phyloP scores from a whole-genome alignment of 352 stramenopile species.

The Pythium grandisporangium region DNA sequence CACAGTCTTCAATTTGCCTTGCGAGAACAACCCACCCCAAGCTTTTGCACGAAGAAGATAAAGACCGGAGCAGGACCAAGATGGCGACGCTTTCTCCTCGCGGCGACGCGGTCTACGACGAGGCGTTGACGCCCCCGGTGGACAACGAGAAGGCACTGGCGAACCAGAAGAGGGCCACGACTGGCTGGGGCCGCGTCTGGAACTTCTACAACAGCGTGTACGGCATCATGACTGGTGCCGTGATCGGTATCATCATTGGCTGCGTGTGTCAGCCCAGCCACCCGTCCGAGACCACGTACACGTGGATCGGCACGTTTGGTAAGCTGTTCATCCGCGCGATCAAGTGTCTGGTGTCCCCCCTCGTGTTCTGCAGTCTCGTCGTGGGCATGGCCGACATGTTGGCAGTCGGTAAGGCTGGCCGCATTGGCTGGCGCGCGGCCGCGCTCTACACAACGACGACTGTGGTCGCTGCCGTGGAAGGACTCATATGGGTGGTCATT shows the following conservation, averaged over 20 bases:
- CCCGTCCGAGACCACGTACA: constrained; percentile 4
- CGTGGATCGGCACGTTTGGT: constrained; percentile 25
- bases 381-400: constrained; percentile 30
- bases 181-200: too few relatives aligned
- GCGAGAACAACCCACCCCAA: too few relatives aligned
- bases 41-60: too few relatives aligned
- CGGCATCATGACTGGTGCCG: constrained; percentile 8
- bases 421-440: constrained; percentile 20
- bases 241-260: constrained; percentile 9
- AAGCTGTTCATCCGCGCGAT: constrained; percentile 34
- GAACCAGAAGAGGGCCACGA: too few relatives aligned
- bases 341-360: constrained; percentile 32
- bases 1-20: too few relatives aligned
- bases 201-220: too few relatives aligned
- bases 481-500: constrained; percentile 8
- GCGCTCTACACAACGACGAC: constrained; percentile 15
- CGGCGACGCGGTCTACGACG: too few relatives aligned
- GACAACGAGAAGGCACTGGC: too few relatives aligned
- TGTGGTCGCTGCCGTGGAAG: constrained; percentile 6
- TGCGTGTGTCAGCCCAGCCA: constrained; percentile 1
- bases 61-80: too few relatives aligned
- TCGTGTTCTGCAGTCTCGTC: constrained; percentile 29
- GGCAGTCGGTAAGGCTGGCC: constrained; percentile 18
- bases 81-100: too few relatives aligned
- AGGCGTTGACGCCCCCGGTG: too few relatives aligned